Base-by-base conservation (phyloP, 495 filamentous ascomycete species). In the Daldinia loculata region DNA sequence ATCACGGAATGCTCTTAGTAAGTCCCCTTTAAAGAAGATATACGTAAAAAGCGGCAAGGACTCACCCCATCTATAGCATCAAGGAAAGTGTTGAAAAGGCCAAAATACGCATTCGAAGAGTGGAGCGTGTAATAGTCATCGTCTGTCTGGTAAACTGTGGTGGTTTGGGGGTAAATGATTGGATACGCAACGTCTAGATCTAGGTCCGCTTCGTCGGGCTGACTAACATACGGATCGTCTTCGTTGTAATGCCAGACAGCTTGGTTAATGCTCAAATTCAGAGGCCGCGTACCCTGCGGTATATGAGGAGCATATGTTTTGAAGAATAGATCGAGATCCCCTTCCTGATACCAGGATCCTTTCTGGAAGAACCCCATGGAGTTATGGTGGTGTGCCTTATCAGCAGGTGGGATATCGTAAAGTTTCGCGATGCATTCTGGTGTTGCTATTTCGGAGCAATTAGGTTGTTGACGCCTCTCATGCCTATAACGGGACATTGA, bases 281-380 rank as follows among this genome's bases (percentile, higher is more conserved):
- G 41, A 7, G 41, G 41, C 17, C 41, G 41, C 9, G 41, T 45
- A 17, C 41, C 41, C 17, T 45, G 15, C 0, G 41, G 17, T 8
- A 45, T 45, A 17, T 45, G 17, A 45, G 41, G 7, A 8, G 41
- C 41, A 7, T 45, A 45, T 3, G n/a, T 22, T 8, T 22, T 22
- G n/a, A 45, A 17, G 41, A 45, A 45, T 1, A 45, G n/a, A 17
- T 19, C n/a, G 6, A 45, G n/a, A 45, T 45, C n/a, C n/a, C 0
- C 3, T 7, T 19, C 43, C 43, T 48, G n/a, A 22, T 48, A 67
- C 65, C 6, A 77, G 65, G 14, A 65, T 69, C 17, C 72, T 76
- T 32, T 69, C 70, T 65, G 74, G 64, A 8, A 78, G 76, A 26
- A 79, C 70, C 56, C 55, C 65, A 61, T 73, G 17, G 63, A 62